Percentiles rank a stretch among this genome's conserved stretches.
Evolutionary conservation across 805 yeast species (phyloP).

Genomic region (Osmozyma mogii): DNA sequence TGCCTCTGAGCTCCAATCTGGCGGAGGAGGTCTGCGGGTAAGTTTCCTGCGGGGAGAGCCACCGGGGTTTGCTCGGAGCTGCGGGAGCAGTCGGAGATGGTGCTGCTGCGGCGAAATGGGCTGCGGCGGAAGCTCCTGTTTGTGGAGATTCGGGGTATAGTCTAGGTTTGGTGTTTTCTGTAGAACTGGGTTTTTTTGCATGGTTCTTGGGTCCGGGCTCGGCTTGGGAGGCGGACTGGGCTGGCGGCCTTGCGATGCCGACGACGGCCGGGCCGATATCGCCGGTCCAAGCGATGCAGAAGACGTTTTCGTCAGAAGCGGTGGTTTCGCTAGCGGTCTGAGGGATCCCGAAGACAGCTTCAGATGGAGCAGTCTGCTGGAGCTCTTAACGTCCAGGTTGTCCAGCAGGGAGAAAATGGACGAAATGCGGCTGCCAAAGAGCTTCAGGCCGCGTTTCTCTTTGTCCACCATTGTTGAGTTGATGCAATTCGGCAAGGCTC

Average conservation of each 20-base stretch:
- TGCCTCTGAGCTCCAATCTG: background rate
- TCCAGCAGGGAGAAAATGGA: slow-evolving; percentile 19
- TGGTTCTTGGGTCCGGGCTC: slow-evolving; percentile 1
- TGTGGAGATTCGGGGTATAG: no score
- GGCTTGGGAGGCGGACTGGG: background rate
- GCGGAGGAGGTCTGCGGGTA: background rate
- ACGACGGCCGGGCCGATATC: no score
- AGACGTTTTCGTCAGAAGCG: no score
- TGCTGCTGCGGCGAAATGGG: no score
- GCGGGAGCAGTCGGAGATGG: slow-evolving; percentile 1
- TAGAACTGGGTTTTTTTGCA: no score
- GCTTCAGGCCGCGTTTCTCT: slow-evolving; percentile 8
- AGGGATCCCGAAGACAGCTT: background rate
- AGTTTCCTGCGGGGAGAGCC: slow-evolving; percentile 2
- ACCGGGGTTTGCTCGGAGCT: slow-evolving; percentile 1
- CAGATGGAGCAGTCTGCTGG: slow-evolving; percentile 1
- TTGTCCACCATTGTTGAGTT: slow-evolving; percentile 5
- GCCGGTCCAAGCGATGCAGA: no score
- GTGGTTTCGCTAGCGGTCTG: slow-evolving; percentile 3
- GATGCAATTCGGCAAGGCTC: no score
- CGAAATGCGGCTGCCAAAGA: slow-evolving; percentile 24
- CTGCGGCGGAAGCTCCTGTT: no score
- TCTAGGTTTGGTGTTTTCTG: no score
- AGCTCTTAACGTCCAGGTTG: background rate
- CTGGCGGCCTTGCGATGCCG: no score